These are phyloP conservation scores for Phytophthora multivora DNA, from an alignment of 352 stramenopile genomes.

Conservation along the genomic window DNA sequence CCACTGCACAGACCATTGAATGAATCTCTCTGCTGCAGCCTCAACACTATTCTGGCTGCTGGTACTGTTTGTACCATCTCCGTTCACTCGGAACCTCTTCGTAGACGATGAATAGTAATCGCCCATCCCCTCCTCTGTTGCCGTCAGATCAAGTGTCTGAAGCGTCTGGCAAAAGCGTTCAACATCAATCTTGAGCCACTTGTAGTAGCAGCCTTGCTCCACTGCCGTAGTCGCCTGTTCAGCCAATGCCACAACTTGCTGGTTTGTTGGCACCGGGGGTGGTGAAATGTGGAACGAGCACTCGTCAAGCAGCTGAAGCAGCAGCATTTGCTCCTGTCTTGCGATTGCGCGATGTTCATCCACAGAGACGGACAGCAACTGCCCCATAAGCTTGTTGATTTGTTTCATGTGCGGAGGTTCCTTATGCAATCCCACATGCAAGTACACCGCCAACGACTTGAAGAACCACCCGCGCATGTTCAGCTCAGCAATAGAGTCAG, in stretches of 20 bases:
- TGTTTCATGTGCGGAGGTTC: constrained; percentile 74
- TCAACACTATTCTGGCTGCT: constrained; percentile 40
- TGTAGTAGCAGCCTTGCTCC: constrained; percentile 68
- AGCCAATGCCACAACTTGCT: constrained; percentile 70
- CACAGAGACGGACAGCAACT: constrained; percentile 44
- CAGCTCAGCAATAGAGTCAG: constrained; percentile 54
- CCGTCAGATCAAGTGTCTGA: constrained; percentile 63
- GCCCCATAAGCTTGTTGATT: constrained; percentile 65
- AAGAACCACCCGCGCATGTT: constrained; percentile 88
- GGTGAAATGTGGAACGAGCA: constrained; percentile 67
- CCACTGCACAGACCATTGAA: constrained; percentile 85
- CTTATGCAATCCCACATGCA: constrained; percentile 74
- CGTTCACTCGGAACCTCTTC: constrained; percentile 69
- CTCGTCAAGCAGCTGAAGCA: constrained; percentile 71
- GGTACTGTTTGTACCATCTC: constrained; percentile 35
- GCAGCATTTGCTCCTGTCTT: constrained; percentile 66
- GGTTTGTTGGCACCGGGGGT: constrained; percentile 65
- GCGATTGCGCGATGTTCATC: constrained; percentile 21
- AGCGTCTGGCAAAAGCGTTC: constrained; percentile 71
- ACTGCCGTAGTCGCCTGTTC: constrained; percentile 65
- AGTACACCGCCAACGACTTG: constrained; percentile 76
- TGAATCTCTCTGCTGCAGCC: constrained; percentile 47
- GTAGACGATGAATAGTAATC: constrained; percentile 48
- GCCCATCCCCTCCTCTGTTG: constrained; percentile 33
- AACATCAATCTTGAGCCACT: constrained; percentile 83